Percentiles rank a stretch among this genome's conserved stretches.
These are phyloP conservation scores for Erysimum pusillum DNA, from an alignment of 441 rosid genomes.

Conservation along the genomic window DNA sequence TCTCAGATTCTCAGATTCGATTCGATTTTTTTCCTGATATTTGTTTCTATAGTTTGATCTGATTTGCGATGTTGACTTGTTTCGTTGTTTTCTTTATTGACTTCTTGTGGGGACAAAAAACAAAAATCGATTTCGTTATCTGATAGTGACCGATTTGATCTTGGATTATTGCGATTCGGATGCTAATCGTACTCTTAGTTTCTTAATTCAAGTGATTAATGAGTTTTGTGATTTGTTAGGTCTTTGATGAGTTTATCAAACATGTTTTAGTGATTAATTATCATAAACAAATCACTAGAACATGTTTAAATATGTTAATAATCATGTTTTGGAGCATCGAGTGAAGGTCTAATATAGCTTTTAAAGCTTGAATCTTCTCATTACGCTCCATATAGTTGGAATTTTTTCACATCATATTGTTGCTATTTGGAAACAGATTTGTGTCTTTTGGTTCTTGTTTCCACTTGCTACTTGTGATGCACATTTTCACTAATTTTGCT, in stretches of 20 bases:
- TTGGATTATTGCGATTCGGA: conserved; percentile 2
- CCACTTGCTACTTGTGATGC: conserved; percentile 23
- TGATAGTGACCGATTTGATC: conserved; percentile 30
- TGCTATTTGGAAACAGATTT: conserved; percentile 46
- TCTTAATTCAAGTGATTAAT: background rate
- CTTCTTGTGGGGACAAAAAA: conserved; percentile 31
- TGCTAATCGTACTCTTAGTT: background rate
- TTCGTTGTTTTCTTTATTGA: background rate
- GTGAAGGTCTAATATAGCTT: conserved; percentile 67
- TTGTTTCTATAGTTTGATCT: background rate
- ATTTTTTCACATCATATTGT: conserved; percentile 48
- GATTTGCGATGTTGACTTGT: background rate
- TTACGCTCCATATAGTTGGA: conserved; percentile 64
- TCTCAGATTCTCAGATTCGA: background rate
- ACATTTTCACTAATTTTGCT: background rate
- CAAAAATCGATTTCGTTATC: background rate
- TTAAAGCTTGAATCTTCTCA: conserved; percentile 70
- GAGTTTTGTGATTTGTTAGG: background rate
- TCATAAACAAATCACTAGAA: background rate
- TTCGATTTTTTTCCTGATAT: background rate
- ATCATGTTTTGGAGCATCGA: conserved; percentile 63
- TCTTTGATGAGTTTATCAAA: too few relatives aligned
- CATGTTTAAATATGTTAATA: background rate
- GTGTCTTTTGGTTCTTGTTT: background rate
- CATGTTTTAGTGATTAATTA: background rate